phyloP scores from a whole-genome alignment of 2,329 filamentous ascomycete species.

The Pseudogymnoascus sp. region DNA sequence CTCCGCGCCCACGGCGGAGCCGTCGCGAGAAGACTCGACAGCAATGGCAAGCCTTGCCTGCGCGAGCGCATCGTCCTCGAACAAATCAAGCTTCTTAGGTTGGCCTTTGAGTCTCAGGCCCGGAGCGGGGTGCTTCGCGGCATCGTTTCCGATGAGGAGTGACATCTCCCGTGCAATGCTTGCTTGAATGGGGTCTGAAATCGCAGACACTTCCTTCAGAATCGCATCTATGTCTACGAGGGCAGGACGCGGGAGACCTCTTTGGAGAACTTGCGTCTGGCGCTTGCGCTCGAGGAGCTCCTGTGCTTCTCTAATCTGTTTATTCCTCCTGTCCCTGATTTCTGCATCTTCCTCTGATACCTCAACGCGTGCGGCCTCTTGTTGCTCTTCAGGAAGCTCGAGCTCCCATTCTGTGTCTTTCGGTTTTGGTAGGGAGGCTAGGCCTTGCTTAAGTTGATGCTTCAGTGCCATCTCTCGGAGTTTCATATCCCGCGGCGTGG shows the following conservation, averaged over 20 bases:
- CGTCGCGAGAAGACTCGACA: conserved; percentile 36
- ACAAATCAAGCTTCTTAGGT: conserved; percentile 47
- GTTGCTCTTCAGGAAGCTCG: conserved; percentile 75
- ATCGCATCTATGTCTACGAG: conserved; percentile 63
- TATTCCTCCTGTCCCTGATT: conserved; percentile 70
- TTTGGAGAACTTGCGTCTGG: conserved; percentile 87
- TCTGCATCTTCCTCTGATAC: conserved; percentile 53
- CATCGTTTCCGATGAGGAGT: conserved; percentile 73
- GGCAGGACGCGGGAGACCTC: conserved; percentile 66
- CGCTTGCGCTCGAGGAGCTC: conserved; percentile 66
- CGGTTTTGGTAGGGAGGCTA: conserved; percentile 82
- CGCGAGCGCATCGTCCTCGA: conserved; percentile 64
- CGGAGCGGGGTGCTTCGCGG: conserved; percentile 62
- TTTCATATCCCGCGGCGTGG: conserved; percentile 69
- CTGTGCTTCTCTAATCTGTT: conserved; percentile 60
- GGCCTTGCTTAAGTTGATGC: conserved; percentile 58
- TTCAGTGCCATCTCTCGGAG: conserved; percentile 61
- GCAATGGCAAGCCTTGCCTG: conserved; percentile 67
- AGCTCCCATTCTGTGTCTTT: conserved; percentile 94
- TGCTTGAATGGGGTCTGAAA: conserved; percentile 55
- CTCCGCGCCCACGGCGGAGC: conserved; percentile 40
- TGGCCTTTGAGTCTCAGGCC: conserved; percentile 56
- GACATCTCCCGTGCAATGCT: conserved; percentile 72
- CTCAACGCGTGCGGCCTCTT: conserved; percentile 46
- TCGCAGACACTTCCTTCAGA: conserved; percentile 50